Evolutionary conservation across 108 stramenopile genomes (phyloP).

Genomic region (Skeletonema tropicum): DNA sequence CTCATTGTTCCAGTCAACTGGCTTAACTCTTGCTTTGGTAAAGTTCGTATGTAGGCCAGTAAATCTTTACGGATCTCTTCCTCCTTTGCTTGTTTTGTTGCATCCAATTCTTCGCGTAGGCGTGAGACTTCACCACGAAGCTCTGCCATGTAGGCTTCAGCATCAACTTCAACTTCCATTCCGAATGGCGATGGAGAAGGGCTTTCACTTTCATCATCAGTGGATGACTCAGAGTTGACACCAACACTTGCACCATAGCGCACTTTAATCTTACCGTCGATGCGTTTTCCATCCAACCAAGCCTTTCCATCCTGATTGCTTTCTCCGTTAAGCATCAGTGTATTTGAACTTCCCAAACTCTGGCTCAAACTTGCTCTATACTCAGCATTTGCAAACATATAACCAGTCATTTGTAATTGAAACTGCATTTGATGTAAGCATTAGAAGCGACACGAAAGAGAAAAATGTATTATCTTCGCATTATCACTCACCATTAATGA

Average conservation of each 20-base stretch:
- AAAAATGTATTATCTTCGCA: conserved; percentile 81
- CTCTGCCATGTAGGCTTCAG: conserved; percentile 92
- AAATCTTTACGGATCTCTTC: conserved; percentile 89
- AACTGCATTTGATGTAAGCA: conserved; percentile 13
- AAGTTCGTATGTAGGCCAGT: conserved; percentile 88
- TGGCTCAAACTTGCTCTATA: conserved; percentile 81
- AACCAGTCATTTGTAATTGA: conserved; percentile 95
- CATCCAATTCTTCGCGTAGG: conserved; percentile 68
- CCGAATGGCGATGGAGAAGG: conserved; percentile 11
- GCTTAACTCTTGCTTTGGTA: conserved; percentile 85
- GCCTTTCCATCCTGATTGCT: conserved; percentile 38
- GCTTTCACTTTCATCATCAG: conserved; percentile 23
- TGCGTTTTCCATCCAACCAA: conserved; percentile 46
- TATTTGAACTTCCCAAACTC: conserved; percentile 51
- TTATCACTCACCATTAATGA: conserved; percentile 92
- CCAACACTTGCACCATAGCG: conserved; percentile 44
- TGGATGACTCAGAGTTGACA: not conserved
- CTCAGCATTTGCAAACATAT: conserved; percentile 98
- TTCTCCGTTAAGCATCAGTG: conserved; percentile 31
- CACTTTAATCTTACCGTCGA: conserved; percentile 78
- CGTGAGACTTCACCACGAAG: conserved; percentile 79
- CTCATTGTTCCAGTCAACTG: conserved; percentile 84
- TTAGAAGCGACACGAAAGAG: too few relatives aligned
- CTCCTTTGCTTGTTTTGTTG: conserved; percentile 68
- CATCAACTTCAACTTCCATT: conserved; percentile 89